Evolutionary conservation across 1,284 basidiomycete species (phyloP).

Genomic region (Tilletia horrida): DNA sequence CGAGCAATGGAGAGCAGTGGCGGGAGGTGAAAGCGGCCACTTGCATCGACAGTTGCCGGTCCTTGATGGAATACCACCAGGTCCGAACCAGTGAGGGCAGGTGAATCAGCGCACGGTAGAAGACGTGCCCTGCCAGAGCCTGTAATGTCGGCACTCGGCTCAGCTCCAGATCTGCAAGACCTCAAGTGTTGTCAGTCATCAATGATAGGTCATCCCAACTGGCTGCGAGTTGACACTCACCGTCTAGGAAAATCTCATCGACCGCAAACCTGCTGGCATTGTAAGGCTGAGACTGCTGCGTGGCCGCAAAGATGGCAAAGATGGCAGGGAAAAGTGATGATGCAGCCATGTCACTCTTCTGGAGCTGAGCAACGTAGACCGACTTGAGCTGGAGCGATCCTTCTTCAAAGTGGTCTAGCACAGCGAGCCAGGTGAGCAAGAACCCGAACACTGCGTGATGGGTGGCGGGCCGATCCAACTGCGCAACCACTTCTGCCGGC

Average conservation of each 20-base stretch:
- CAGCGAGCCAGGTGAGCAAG: conserved; percentile 83
- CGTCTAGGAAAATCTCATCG: conserved; percentile 76
- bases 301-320: conserved; percentile 63
- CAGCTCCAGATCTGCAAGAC: conserved; percentile 26
- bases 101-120: conserved; percentile 56
- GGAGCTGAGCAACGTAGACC: conserved; percentile 79
- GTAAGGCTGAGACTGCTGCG: conserved; percentile 60
- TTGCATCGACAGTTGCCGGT: conserved; percentile 75
- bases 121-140: conserved; percentile 80
- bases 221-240: conserved; percentile 60
- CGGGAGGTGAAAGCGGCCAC: conserved; percentile 75
- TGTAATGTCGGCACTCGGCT: conserved; percentile 58
- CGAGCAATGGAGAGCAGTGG: conserved; percentile 87
- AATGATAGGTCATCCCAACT: too few relatives aligned
- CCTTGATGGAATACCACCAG: conserved; percentile 84
- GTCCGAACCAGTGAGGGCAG: conserved; percentile 58
- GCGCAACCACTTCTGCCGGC: conserved; percentile 20
- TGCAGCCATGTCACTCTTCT: conserved; percentile 66
- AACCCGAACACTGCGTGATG: conserved; percentile 52
- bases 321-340: conserved; percentile 70
- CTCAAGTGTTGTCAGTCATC: background rate
- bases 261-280: conserved; percentile 78
- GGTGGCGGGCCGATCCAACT: conserved; percentile 28
- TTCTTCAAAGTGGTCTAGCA: conserved; percentile 80
- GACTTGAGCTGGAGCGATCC: conserved; percentile 79